Evolutionary conservation across 2,329 filamentous ascomycete species (phyloP).

Genomic region (Neofusicoccum kwambonambiense): DNA sequence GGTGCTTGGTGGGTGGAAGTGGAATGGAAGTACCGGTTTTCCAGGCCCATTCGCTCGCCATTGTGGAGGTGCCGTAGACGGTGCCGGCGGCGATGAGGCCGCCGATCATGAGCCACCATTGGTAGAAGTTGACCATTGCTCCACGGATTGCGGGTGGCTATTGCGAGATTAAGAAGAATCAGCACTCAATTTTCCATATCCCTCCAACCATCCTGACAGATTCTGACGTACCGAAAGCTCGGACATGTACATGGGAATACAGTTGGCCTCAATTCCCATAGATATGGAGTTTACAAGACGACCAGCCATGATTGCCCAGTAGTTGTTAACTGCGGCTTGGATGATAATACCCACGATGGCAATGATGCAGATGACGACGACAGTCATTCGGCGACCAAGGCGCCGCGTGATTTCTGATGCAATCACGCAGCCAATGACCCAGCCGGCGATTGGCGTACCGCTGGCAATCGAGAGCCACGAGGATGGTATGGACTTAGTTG

Average conservation of each 20-base stretch:
- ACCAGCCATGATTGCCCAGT: conserved; percentile 1
- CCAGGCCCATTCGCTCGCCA: background rate
- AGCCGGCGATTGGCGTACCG: background rate
- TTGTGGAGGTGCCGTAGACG: background rate
- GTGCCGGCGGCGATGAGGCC: background rate
- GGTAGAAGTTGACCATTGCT: conserved; percentile 8
- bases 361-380: background rate
- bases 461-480: background rate
- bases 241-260: conserved; percentile 1
- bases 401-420: background rate
- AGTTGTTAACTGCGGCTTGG: background rate
- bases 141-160: background rate
- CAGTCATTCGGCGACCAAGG: background rate
- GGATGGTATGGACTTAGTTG: background rate
- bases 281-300: background rate
- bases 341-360: background rate
- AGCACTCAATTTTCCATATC: background rate
- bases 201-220: background rate
- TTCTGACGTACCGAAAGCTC: background rate
- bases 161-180: background rate
- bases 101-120: conserved; percentile 3
- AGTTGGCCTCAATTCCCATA: background rate
- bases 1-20: no score
- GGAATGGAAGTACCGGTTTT: background rate
- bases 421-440: background rate